These are phyloP conservation scores for Hamamelis virginiana DNA, from an alignment of 164 flowering plant genomes.

Conservation along the genomic window DNA sequence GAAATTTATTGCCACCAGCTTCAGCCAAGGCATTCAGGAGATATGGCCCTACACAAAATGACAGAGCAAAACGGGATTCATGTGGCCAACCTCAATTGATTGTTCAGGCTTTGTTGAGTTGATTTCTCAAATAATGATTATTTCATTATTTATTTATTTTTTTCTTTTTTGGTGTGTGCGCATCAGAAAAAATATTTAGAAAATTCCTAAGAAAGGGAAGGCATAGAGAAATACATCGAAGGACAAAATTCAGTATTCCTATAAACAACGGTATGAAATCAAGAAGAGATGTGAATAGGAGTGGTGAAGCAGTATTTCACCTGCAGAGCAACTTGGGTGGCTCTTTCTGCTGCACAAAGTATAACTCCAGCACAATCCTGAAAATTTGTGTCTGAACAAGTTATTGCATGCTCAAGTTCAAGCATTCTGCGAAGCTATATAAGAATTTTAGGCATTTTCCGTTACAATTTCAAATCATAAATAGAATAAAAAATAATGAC, in stretches of 20 bases:
- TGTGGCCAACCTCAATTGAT: no score
- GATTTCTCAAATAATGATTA: no score
- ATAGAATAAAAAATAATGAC: no score
- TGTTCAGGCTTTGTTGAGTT: not conserved
- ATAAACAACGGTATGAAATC: not conserved
- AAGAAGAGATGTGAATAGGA: not conserved
- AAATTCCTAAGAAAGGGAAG: not conserved
- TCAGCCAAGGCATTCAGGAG: not conserved
- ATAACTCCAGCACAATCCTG: constrained; percentile 99
- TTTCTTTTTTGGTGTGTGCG: no score
- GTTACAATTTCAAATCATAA: no score
- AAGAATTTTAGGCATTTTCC: not conserved
- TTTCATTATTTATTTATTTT: no score
- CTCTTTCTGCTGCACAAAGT: constrained; percentile 91
- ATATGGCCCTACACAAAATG: not conserved
- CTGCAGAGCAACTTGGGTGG: constrained; percentile 98
- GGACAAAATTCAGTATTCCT: not conserved
- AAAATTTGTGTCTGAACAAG: constrained; percentile 14
- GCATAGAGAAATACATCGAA: not conserved
- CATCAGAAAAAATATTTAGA: no score
- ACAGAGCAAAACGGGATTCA: no score
- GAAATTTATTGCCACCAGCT: not conserved
- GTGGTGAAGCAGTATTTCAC: constrained; percentile 29
- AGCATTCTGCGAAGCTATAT: not conserved
- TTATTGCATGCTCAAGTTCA: constrained; percentile 1